Base-by-base conservation (phyloP, 371 early-diverging fungal genomes). In the Fennellomyces sp. region DNA sequence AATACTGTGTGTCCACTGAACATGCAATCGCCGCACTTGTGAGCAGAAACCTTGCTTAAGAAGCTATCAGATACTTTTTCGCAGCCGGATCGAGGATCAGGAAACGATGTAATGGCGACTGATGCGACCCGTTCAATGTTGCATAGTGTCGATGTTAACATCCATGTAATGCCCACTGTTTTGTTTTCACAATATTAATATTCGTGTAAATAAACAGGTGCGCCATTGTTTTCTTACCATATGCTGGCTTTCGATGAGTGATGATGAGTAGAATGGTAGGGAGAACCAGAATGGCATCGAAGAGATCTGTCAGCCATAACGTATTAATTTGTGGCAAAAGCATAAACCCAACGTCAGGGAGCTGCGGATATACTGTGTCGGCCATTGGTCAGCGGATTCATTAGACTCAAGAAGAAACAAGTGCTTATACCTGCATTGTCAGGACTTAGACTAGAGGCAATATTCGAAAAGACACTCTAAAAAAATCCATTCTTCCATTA, bases 21-120 rank as follows among this genome's bases (percentile, higher is more conserved):
- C 49, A 57, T 57, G 21, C 49, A 57, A 25, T 57, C 56, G 56
- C 56, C 56, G 42, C 56, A 55, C 30, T 55, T 55, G 21, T 55
- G 42, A 7, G 58, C 58, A 17, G 45, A 38, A 21, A 35, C 10
- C 29, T 42, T 57, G n/a, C 38, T 42, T 15, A 38, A 28, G 26
- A 54, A 36, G 29, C 38, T 29, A 21, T 38, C 38, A 35, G 56
- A 36, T 21, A 55, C 42, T 28, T 41, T 55, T 42, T 55, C 42
- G 26, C 56, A 55, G 1, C 56, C 49, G 15, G 49, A 35, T 2
- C 58, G 58, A 25, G 58, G 58, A 30, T 48, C 49, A 21, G 45
- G 49, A 48, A 45, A 48, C 25, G 48, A 57, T 5, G 49, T 57
- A 4, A 35, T 31, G 5, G 48, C 45, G 11, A 57, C 58, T 17